These are phyloP conservation scores for Backusella australiensis DNA, from an alignment of 192 early-diverging fungal genomes.

Conservation along the genomic window DNA sequence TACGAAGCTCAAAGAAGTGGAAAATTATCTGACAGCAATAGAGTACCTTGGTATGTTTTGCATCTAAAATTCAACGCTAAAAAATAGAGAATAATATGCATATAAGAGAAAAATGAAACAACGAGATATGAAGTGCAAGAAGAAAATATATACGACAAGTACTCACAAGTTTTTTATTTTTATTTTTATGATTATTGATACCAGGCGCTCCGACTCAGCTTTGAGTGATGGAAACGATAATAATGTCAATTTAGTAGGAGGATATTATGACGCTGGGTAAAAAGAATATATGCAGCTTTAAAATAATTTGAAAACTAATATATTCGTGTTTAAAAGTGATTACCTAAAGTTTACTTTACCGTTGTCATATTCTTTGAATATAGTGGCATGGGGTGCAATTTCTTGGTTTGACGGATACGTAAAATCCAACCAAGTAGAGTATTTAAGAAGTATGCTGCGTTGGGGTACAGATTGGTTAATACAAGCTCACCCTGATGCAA, in stretches of 20 bases:
- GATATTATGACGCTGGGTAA: constrained; percentile 44
- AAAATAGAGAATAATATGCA: neutral
- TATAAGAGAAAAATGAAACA: neutral
- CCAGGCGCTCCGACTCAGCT: constrained; percentile 33
- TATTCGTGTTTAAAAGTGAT: constrained; percentile 33
- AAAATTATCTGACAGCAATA: constrained; percentile 44
- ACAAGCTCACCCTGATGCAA: constrained; percentile 52
- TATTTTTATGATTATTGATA: neutral
- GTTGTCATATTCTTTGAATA: constrained; percentile 45
- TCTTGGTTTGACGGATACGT: constrained; percentile 55
- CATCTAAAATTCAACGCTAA: neutral
- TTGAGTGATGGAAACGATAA: constrained; percentile 34
- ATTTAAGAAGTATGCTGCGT: constrained; percentile 48
- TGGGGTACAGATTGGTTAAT: constrained; percentile 64
- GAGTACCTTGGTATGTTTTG: constrained; percentile 45
- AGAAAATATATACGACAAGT: neutral
- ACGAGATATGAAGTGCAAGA: neutral
- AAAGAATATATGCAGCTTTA: neutral
- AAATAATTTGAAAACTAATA: neutral
- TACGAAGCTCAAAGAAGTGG: constrained; percentile 59
- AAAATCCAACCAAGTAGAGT: constrained; percentile 41
- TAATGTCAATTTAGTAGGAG: constrained; percentile 29
- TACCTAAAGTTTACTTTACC: constrained; percentile 65
- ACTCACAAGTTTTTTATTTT: neutral
- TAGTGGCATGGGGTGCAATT: constrained; percentile 52